Evolutionary conservation across 345 rosid species (phyloP).

Genomic region (Anastatica hierochuntica): DNA sequence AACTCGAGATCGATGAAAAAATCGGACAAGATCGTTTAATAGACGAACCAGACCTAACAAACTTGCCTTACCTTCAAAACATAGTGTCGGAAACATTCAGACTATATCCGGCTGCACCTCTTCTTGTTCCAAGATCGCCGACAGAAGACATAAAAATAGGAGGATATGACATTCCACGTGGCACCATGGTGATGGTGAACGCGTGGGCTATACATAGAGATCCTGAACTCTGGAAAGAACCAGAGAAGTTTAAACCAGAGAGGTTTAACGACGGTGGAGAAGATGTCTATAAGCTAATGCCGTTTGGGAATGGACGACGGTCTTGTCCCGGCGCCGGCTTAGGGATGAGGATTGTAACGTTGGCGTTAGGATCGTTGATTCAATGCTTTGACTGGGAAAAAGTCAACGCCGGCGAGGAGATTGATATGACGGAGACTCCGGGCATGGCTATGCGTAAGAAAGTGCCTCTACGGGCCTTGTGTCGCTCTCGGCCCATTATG

Average conservation of each 20-base stretch:
- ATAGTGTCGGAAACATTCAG: conserved; percentile 46
- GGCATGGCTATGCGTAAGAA: conserved; percentile 33
- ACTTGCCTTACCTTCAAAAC: conserved; percentile 41
- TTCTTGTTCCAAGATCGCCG: conserved; percentile 33
- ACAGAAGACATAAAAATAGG: conserved; percentile 31
- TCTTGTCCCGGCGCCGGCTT: conserved; percentile 43
- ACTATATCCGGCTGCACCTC: conserved; percentile 34
- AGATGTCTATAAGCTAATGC: conserved; percentile 24
- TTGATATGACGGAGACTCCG: conserved; percentile 34
- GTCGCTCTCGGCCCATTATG: conserved; percentile 18
- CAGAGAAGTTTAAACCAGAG: conserved; percentile 34
- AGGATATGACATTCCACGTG: conserved; percentile 31
- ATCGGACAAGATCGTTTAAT: conserved; percentile 31
- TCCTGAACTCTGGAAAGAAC: conserved; percentile 34
- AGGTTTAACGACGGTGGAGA: conserved; percentile 23
- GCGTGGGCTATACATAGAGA: conserved; percentile 47
- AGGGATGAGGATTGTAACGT: conserved; percentile 15
- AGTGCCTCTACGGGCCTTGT: conserved; percentile 29
- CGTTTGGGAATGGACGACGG: conserved; percentile 46
- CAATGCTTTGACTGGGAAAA: conserved; percentile 28
- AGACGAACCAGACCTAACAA: conserved; percentile 38
- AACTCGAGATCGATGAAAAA: conserved; percentile 32
- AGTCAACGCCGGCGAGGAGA: neutral
- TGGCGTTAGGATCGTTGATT: conserved; percentile 27
- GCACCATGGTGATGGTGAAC: conserved; percentile 34